Evolutionary conservation across 1,139 yeast species (phyloP), one percentile per base, ranked within the genome.

Genomic region (Yamadazyma oceani): DNA sequence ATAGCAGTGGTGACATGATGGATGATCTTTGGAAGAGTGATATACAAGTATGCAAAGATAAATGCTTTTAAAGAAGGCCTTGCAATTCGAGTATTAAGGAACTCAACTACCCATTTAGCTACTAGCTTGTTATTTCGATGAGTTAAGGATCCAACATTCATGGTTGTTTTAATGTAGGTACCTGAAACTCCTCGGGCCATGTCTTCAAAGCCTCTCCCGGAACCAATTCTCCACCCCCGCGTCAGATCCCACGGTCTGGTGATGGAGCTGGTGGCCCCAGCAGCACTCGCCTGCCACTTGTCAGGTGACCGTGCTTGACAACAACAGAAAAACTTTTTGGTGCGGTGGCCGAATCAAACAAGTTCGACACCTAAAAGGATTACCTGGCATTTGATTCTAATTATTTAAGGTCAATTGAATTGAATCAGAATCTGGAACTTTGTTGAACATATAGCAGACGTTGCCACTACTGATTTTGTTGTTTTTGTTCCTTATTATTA

Each of bases 21-120:
- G 27, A 62, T 45, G 5, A 57, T 42, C 41, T 54, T 58, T 8
- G 71, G 71, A 9, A 63, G 45, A 14, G 57, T 57, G 27, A 64
- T 59, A 41, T 64, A 65, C 14, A 64, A 46, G 42, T 62, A 63
- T n/a, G 69, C 69, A 37, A 55, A 58, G 3, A 62, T 25, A 41
- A 62, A 64, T 2, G 70, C 70, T 38, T 54, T 58, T 2, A 54
- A 34, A 1, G 68, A 55, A 0, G 68, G 67, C 31, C 46, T 47
- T 2, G 51, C 52, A 10, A 60, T 51, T 23, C 49, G 37, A 12
- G 38, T 34, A 11, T 34, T 38, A 7, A 38, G 11, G 29, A 42
- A 42, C 15, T 31, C 23, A 12, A 41, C 9, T 5, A 43, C 11
- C 24, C 30, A 35, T 13, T 8, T 15, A n/a, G 32, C 34, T n/a